These are phyloP conservation scores for Hypseocharis bilobata DNA, from an alignment of 441 rosid genomes.

Conservation along the genomic window DNA sequence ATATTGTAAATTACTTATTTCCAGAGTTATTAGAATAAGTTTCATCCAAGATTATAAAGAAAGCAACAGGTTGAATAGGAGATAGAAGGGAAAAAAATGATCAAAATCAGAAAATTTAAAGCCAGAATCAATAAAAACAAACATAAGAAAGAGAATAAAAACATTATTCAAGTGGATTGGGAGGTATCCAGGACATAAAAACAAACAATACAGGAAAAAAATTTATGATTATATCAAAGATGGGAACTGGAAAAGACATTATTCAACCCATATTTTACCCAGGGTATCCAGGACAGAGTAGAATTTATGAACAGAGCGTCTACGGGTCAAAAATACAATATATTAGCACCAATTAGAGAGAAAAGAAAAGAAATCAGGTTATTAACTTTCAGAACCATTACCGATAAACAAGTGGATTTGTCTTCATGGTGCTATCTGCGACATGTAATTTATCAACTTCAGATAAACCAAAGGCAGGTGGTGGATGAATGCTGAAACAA, in stretches of 20 bases:
- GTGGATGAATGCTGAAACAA: constrained; percentile 40
- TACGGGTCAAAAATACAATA: background rate
- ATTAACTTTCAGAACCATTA: constrained; percentile 24
- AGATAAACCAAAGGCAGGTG: constrained; percentile 47
- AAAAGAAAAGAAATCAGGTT: background rate
- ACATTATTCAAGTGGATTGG: too few species aligned
- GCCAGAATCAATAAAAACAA: background rate
- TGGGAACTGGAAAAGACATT: too few species aligned
- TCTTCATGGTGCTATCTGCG: constrained; percentile 19
- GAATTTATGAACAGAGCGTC: background rate
- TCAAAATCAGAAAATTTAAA: background rate
- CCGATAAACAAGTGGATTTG: constrained; percentile 26
- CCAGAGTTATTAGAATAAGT: constrained; percentile 1
- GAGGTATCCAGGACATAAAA: too few species aligned
- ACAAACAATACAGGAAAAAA: too few species aligned
- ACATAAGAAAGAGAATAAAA: background rate
- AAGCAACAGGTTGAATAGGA: background rate
- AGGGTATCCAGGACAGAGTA: background rate
- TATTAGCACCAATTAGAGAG: background rate
- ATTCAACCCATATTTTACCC: too few species aligned
- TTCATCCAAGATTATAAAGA: background rate
- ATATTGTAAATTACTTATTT: background rate
- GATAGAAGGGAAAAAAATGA: background rate
- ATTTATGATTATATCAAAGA: too few species aligned
- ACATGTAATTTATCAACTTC: constrained; percentile 18